These are phyloP conservation scores for Chamaecrista fasciculata DNA, from an alignment of 306 rosid species.

Conservation along the genomic window DNA sequence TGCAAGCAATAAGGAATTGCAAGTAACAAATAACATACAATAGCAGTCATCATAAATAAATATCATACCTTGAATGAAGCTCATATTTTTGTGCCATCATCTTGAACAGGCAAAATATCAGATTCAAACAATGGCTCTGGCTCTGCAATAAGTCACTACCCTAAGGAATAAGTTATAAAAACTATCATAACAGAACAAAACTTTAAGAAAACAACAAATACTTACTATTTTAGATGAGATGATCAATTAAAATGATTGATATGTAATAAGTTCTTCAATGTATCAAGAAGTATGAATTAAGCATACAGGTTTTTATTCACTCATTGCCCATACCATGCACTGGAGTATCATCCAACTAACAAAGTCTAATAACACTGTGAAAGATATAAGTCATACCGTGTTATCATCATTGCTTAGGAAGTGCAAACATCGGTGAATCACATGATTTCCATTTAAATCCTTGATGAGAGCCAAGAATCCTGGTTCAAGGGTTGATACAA, in stretches of 20 bases:
- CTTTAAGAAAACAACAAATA: neutral
- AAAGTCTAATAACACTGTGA: neutral
- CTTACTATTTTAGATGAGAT: neutral
- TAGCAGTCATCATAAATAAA: no score
- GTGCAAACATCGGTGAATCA: slow-evolving; percentile 61
- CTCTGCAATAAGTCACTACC: no score
- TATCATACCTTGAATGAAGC: no score
- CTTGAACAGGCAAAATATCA: no score
- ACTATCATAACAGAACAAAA: neutral
- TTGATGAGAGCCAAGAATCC: slow-evolving; percentile 64
- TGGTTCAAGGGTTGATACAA: slow-evolving; percentile 55
- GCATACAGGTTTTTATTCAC: neutral
- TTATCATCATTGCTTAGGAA: slow-evolving; percentile 50
- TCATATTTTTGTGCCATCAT: no score
- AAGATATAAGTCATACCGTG: slow-evolving; percentile 36
- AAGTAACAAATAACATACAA: no score
- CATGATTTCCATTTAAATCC: slow-evolving; percentile 69
- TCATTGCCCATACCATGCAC: neutral
- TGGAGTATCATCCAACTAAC: neutral
- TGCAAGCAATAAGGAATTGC: no score
- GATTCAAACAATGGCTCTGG: no score
- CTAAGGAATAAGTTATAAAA: neutral
- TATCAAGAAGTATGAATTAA: neutral
- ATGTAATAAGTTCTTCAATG: neutral
- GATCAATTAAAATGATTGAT: slow-evolving; percentile 16